Evolutionary conservation across 1,284 basidiomycete genomes (phyloP).

Genomic region (Xanthoconium separans): DNA sequence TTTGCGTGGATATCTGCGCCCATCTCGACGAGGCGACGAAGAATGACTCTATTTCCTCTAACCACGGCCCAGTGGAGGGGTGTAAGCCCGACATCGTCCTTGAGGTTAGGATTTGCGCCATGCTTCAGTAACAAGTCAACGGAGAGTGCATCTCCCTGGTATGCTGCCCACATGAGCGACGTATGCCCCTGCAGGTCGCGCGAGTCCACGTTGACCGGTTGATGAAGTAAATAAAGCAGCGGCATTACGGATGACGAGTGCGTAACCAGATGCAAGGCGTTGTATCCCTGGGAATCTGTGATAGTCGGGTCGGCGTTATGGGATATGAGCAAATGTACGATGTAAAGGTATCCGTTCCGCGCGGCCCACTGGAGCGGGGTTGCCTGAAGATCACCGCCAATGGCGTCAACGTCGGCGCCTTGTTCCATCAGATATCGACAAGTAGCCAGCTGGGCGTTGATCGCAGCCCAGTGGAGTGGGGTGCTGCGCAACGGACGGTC

Average conservation of each 20-base stretch:
- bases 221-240: constrained; percentile 88
- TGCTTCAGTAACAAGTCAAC: constrained; percentile 90
- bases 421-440: constrained; percentile 85
- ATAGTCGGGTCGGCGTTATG: constrained; percentile 93
- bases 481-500: constrained; percentile 42
- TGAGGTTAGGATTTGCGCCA: constrained; percentile 75
- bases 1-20: constrained; percentile 83
- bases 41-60: constrained; percentile 86
- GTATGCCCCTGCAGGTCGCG: constrained; percentile 93
- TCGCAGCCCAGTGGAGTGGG: constrained; percentile 95
- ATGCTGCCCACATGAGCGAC: constrained; percentile 98
- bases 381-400: constrained; percentile 94
- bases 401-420: constrained; percentile 93
- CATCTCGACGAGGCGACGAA: constrained; percentile 80
- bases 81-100: constrained; percentile 83
- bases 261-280: constrained; percentile 91
- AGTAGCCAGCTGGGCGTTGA: constrained; percentile 82
- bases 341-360: constrained; percentile 91
- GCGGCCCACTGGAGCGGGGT: constrained; percentile 99
- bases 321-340: constrained; percentile 87
- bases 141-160: constrained; percentile 95
- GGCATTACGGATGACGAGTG: constrained; percentile 96
- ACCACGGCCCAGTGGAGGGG: constrained; percentile 99
- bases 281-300: constrained; percentile 93
- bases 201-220: constrained; percentile 86